These are phyloP conservation scores for Berkeleyomyces rouxiae DNA, from an alignment of 2,329 filamentous ascomycete species.

Conservation along the genomic window DNA sequence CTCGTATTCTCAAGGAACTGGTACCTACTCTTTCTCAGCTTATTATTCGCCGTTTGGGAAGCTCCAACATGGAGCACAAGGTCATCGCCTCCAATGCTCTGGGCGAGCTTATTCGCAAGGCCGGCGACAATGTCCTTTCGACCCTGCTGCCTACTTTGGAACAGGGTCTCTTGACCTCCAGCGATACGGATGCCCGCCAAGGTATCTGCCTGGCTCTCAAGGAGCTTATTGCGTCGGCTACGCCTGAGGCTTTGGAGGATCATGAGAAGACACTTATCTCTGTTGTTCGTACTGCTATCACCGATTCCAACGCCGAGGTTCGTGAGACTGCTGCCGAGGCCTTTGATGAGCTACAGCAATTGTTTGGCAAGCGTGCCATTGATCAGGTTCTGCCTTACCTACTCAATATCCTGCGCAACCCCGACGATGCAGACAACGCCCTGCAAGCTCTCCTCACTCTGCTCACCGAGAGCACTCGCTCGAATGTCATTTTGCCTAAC, in stretches of 20 bases:
- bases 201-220: slow-evolving; percentile 93
- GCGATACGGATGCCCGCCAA: slow-evolving; percentile 83
- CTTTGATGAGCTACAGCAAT: slow-evolving; percentile 86
- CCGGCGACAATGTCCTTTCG: slow-evolving; percentile 80
- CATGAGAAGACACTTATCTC: slow-evolving; percentile 92
- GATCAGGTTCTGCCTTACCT: slow-evolving; percentile 91
- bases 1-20: slow-evolving; percentile 83
- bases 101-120: slow-evolving; percentile 91
- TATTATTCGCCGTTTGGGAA: slow-evolving; percentile 83
- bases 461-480: slow-evolving; percentile 80
- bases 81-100: slow-evolving; percentile 95
- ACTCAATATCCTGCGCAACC: slow-evolving; percentile 71
- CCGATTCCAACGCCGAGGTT: slow-evolving; percentile 77
- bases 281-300: slow-evolving; percentile 81
- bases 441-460: slow-evolving; percentile 83
- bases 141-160: slow-evolving; percentile 82
- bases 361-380: slow-evolving; percentile 83
- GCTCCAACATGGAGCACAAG: slow-evolving; percentile 96
- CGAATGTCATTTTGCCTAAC: slow-evolving; percentile 92
- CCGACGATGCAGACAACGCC: slow-evolving; percentile 79
- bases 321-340: slow-evolving; percentile 92
- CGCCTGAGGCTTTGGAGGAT: slow-evolving; percentile 75
- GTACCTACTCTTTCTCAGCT: slow-evolving; percentile 89
- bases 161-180: slow-evolving; percentile 73
- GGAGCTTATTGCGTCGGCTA: slow-evolving; percentile 80